A percentile compares a stretch with the other conserved stretches of the same genome.
Evolutionary conservation across 164 flowering plant genomes (phyloP).

Genomic region (Nymphaea colorata): DNA sequence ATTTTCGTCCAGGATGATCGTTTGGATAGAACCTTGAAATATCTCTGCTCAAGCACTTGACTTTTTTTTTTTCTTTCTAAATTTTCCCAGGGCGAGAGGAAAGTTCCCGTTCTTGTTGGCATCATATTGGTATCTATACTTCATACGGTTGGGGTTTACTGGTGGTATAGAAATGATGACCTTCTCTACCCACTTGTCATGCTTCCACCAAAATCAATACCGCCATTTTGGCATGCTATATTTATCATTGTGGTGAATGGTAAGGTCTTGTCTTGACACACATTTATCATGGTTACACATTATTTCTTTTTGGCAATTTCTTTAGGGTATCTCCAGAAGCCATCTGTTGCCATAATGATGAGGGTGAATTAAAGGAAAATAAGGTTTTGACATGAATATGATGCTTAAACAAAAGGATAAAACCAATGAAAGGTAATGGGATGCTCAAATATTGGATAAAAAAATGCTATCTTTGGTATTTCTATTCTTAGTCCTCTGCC

Average conservation of each 20-base stretch:
- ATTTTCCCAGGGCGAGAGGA: slow-evolving; percentile 67
- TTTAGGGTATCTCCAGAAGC: background rate
- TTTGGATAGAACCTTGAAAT: too few species aligned
- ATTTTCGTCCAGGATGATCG: too few species aligned
- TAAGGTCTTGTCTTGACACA: slow-evolving; percentile 9
- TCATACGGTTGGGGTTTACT: slow-evolving; percentile 55
- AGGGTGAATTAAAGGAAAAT: background rate
- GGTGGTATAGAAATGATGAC: slow-evolving; percentile 66
- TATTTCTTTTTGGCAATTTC: background rate
- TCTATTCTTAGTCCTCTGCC: too few species aligned
- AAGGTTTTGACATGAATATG: too few species aligned
- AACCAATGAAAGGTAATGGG: too few species aligned
- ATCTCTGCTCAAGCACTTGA: too few species aligned
- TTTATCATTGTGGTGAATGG: slow-evolving; percentile 79
- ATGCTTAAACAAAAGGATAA: too few species aligned
- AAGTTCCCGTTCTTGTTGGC: slow-evolving; percentile 31
- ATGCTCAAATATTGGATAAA: too few species aligned
- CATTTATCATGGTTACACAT: background rate
- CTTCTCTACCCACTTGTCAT: slow-evolving; percentile 52
- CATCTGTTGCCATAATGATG: background rate
- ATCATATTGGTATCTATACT: slow-evolving; percentile 31
- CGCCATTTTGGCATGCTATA: slow-evolving; percentile 79
- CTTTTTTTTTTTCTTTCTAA: too few species aligned
- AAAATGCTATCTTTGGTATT: too few species aligned
- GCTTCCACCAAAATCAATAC: slow-evolving; percentile 71